Evolutionary conservation across 495 filamentous ascomycete species (phyloP).

Genomic region (Penicillium angulare): DNA sequence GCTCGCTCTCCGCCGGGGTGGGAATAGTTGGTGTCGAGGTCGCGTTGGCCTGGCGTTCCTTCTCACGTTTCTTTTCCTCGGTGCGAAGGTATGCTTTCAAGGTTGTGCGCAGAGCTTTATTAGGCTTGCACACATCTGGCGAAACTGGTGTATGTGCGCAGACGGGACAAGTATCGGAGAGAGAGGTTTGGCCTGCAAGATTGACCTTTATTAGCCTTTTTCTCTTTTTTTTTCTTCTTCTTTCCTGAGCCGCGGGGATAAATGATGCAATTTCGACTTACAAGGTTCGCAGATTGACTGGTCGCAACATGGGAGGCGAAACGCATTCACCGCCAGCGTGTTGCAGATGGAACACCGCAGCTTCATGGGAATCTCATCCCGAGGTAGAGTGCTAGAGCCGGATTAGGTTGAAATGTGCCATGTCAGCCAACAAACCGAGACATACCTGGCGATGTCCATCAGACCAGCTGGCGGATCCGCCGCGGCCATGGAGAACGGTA

Average conservation of each 20-base stretch:
- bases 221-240: neutral
- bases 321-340: slow-evolving; percentile 86
- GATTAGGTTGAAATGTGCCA: too few species aligned
- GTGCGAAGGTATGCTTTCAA: slow-evolving; percentile 85
- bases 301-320: slow-evolving; percentile 90
- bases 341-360: slow-evolving; percentile 91
- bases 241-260: neutral
- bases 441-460: slow-evolving; percentile 47
- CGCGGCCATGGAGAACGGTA: slow-evolving; percentile 33
- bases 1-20: slow-evolving; percentile 21
- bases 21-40: slow-evolving; percentile 24
- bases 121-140: slow-evolving; percentile 79
- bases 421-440: too few species aligned
- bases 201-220: slow-evolving; percentile 19
- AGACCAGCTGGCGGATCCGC: slow-evolving; percentile 43
- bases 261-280: too few species aligned
- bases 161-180: slow-evolving; percentile 82
- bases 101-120: slow-evolving; percentile 84
- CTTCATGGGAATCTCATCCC: slow-evolving; percentile 90
- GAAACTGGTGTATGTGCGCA: slow-evolving; percentile 88
- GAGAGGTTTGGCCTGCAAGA: slow-evolving; percentile 65
- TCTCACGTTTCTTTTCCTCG: slow-evolving; percentile 80
- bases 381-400: slow-evolving; percentile 64
- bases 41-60: slow-evolving; percentile 46
- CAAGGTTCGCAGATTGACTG: slow-evolving; percentile 90